Base-by-base conservation (phyloP, 768 basidiomycete genomes). In the Auriscalpium vulgare region DNA sequence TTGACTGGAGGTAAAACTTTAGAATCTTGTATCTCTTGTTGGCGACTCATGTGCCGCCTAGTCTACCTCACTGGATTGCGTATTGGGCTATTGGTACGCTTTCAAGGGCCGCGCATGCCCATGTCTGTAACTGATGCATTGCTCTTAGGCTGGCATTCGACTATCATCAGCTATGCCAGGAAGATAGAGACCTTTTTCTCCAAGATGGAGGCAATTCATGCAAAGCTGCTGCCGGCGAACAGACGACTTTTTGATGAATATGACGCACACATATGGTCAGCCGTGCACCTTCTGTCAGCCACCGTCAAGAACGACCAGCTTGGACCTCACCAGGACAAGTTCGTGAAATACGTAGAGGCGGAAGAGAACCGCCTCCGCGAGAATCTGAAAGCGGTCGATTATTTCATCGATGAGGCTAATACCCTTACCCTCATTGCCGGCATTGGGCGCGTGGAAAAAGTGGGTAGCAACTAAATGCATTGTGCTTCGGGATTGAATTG, bases 391-490 rank as follows among this genome's bases (percentile, higher is more conserved):
- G 56, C 50, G 23, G 48, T 68, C n/a, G 53, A 54, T 8, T 68
- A 66, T 45, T 53, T 58, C 34, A 66, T 69, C 34, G 66, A 69
- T 50, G 65, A 57, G 0, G 23, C 49, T 4, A 66, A 68, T 50
- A 68, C 65, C 0, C 44, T 69, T 2, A 37, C 53, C 8, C 55
- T 68, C 8, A 57, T 69, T 1, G 51, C 59, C 10, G 68, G 66
- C 1, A 45, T 60, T 8, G 62, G 61, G 3, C 53, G 63, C 11
- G 54, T 66, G 6, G 68, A 69, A 49, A 62, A 59, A 56, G 68
- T 67, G 48, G 43, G 50, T 5, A 2, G 7, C 29, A 29, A 5
- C 29, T 7, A 29, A 29, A 3, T 47, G 10, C 23, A 6, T 23
- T 4, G 50, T 7, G 1, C 46, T 11, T 13, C 36, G 14, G 5